Evolutionary conservation across 2,329 filamentous ascomycete species (phyloP), one percentile per base, ranked within the genome.

Genomic region (Epichloe scottii): DNA sequence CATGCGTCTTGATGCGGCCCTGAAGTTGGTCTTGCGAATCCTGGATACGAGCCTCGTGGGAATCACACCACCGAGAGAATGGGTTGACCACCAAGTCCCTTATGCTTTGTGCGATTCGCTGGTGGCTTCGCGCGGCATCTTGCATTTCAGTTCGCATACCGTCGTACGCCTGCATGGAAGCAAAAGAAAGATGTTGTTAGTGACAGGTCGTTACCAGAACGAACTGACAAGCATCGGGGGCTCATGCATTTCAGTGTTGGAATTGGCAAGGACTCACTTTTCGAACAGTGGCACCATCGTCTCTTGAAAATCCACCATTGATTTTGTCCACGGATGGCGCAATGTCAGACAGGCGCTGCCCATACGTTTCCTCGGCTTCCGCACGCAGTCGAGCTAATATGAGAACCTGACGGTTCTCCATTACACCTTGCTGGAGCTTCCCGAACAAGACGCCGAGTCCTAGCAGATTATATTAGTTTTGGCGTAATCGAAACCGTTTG

Each of bases 1-100:
- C 89, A 67, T 97, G 89, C 55, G 87, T 79, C 73, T 95, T 96
- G 69, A 97, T 90, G 53, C 89, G 86, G 46, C 76, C 71, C 68
- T 97, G 91, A 21, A 98, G 79, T 61, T 96, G 90, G 60, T 97
- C 93, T 66, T 98, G 91, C 21, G 89, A 96, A 62, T 89, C 88
- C 65, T 95, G 87, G 53, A 98, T 81, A 57, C 93, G 87, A 55
- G 82, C 77, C 60, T 95, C 90, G 71, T 98, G 93, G 52, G 91
- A 86, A 61, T 96, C 91, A 71, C 90, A 95, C 93, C 93, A 98
- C 62, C 89, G 84, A 53, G 89, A 81, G 69, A 98, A 98, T 7
- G 93, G 94, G 60, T 85, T 87, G 26, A 98, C 86, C 48, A 98
- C 93, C 17, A 98, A 79, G 67, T 98, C 91, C 56, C 91, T 86